These are phyloP conservation scores for Salvia miltiorrhiza DNA, from an alignment of 257 asterid genomes.

Conservation along the genomic window DNA sequence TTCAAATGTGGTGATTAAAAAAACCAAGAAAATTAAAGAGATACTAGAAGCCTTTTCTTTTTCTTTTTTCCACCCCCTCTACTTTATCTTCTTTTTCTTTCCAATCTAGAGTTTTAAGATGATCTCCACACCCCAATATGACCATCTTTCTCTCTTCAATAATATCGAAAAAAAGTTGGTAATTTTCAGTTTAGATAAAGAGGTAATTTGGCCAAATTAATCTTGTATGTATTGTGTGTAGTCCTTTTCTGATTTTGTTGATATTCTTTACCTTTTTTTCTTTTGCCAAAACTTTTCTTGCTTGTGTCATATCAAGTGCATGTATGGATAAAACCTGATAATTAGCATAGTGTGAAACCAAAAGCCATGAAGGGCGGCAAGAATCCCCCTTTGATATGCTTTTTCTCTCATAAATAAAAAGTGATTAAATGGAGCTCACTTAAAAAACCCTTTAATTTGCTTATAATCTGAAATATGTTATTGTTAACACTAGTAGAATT, in stretches of 20 bases:
- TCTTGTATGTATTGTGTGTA: not conserved
- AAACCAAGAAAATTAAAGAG: constrained; percentile 7
- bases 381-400: constrained; percentile 39
- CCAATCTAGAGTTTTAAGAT: constrained; percentile 13
- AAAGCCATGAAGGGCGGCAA: constrained; percentile 38
- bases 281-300: constrained; percentile 8
- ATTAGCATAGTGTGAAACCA: constrained; percentile 10
- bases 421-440: constrained; percentile 24
- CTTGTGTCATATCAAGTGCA: constrained; percentile 21
- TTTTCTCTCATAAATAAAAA: constrained; percentile 36
- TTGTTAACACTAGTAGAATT: not conserved
- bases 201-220: not conserved
- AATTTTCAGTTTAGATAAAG: not conserved
- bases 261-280: not conserved
- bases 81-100: constrained; percentile 40
- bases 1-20: constrained; percentile 4
- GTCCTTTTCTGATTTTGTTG: not conserved
- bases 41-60: constrained; percentile 26
- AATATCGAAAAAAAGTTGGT: not conserved
- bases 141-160: constrained; percentile 6
- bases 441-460: constrained; percentile 26
- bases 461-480: constrained; percentile 22
- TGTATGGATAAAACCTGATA: constrained; percentile 13
- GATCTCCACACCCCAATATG: not conserved
- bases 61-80: constrained; percentile 6